These are phyloP conservation scores for Abelmoschus esculentus DNA, from an alignment of 345 rosid genomes.

Conservation along the genomic window DNA sequence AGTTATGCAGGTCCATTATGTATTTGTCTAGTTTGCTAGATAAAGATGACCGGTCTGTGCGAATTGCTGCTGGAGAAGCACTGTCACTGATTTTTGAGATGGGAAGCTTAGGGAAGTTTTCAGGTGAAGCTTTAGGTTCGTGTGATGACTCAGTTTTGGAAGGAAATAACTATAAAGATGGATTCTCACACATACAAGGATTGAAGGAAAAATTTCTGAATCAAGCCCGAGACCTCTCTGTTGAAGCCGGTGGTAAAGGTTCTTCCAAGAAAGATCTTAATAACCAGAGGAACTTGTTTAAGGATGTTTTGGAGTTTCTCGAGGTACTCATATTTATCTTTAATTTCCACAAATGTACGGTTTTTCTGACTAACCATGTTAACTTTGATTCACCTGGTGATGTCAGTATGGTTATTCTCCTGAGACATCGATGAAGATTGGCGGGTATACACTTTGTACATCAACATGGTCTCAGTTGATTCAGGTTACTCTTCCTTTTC, in stretches of 20 bases:
- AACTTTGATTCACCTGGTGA: not conserved
- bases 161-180: slow-evolving; percentile 25
- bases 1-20: slow-evolving; percentile 53
- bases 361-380: not conserved
- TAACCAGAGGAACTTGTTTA: slow-evolving; percentile 73
- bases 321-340: slow-evolving; percentile 34
- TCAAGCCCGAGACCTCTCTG: slow-evolving; percentile 55
- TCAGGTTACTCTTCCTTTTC: slow-evolving; percentile 36
- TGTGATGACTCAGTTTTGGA: slow-evolving; percentile 5
- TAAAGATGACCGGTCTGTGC: slow-evolving; percentile 78
- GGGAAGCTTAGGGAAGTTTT: slow-evolving; percentile 58
- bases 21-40: slow-evolving; percentile 63
- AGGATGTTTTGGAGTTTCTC: slow-evolving; percentile 66
- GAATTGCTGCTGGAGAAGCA: slow-evolving; percentile 95
- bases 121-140: slow-evolving; percentile 25
- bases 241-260: slow-evolving; percentile 54
- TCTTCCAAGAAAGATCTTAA: slow-evolving; percentile 85
- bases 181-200: too few species aligned
- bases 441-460: slow-evolving; percentile 52
- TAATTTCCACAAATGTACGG: not conserved
- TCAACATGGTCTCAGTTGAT: slow-evolving; percentile 67
- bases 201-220: slow-evolving; percentile 33
- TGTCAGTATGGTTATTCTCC: slow-evolving; percentile 59
- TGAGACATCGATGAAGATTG: slow-evolving; percentile 57
- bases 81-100: slow-evolving; percentile 68